Percentiles rank a stretch among this genome's conserved stretches.
These are phyloP conservation scores for Pontederia crassipes DNA, from an alignment of 176 grass and related monocot species.

Conservation along the genomic window DNA sequence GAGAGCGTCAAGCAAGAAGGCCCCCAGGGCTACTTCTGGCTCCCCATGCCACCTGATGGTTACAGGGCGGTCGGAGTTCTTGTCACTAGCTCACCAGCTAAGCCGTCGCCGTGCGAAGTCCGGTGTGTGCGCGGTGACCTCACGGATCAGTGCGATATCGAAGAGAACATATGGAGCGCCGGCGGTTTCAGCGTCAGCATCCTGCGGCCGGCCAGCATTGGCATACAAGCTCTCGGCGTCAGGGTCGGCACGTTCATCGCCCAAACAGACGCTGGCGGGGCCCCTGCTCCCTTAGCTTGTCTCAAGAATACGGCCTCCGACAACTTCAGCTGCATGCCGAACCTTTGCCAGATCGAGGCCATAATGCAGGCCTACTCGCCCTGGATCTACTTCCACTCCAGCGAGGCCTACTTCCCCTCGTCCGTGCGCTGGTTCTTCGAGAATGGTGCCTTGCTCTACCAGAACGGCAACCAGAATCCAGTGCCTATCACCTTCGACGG, in stretches of 20 bases:
- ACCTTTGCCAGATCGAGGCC: conserved; percentile 42
- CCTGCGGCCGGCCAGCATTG: conserved; percentile 33
- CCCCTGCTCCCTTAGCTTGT: conserved; percentile 29
- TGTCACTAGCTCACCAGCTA: conserved; percentile 32
- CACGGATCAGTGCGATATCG: conserved; percentile 44
- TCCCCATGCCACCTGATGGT: conserved; percentile 23
- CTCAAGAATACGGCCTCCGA: conserved; percentile 45
- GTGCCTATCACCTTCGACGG: conserved; percentile 42
- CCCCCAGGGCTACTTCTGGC: conserved; percentile 48
- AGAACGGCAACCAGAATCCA: conserved; percentile 36
- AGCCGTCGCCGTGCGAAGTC: conserved; percentile 37
- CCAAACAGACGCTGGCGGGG: not conserved
- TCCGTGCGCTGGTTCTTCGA: conserved; percentile 74
- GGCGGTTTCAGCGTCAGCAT: conserved; percentile 27
- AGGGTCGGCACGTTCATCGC: conserved; percentile 44
- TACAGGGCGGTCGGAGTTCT: conserved; percentile 27
- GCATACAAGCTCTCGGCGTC: conserved; percentile 43
- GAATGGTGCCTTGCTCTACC: conserved; percentile 60
- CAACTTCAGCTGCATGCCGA: conserved; percentile 45
- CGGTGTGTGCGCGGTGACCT: conserved; percentile 51
- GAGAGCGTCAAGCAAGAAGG: conserved; percentile 24
- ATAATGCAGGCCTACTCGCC: conserved; percentile 54
- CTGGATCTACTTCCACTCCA: conserved; percentile 47
- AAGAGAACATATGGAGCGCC: conserved; percentile 30
- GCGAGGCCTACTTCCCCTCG: conserved; percentile 46